phyloP scores from a whole-genome alignment of 495 filamentous ascomycete genomes.

The Hyaloscypha hepaticicola region DNA sequence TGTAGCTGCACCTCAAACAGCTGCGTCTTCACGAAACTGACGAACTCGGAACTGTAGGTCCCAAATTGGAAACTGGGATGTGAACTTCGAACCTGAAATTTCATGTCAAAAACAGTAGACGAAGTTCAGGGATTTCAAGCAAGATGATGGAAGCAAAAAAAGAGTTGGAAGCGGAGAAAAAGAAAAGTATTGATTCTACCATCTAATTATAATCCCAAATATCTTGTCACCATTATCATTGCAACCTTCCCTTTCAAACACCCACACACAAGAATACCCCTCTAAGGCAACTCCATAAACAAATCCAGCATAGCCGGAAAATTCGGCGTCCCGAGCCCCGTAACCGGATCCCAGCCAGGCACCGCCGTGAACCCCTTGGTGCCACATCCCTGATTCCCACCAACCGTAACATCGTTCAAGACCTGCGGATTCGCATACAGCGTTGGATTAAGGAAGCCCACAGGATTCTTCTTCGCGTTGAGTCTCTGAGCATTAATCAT shows the following conservation, averaged over 20 bases:
- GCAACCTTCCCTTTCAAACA: neutral
- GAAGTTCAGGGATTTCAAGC: neutral
- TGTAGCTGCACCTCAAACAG: too few relatives aligned
- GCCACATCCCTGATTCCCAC: conserved; percentile 59
- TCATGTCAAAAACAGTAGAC: neutral
- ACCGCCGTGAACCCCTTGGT: conserved; percentile 52
- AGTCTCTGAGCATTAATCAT: conserved; percentile 62
- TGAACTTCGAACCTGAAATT: neutral
- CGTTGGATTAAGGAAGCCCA: conserved; percentile 62
- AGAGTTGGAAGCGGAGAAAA: neutral
- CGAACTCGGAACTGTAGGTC: too few relatives aligned
- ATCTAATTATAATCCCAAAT: too few relatives aligned
- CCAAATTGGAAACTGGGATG: neutral
- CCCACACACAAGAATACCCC: neutral
- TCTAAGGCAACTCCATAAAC: conserved; percentile 38
- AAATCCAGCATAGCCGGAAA: conserved; percentile 35
- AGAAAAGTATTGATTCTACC: neutral
- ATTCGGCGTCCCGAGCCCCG: conserved; percentile 21
- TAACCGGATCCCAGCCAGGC: conserved; percentile 34
- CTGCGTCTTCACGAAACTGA: too few relatives aligned
- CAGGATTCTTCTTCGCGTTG: conserved; percentile 49
- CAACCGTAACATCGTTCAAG: conserved; percentile 60
- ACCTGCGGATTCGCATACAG: conserved; percentile 60
- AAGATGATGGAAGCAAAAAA: neutral
- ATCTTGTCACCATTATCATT: neutral